Evolutionary conservation across 2,329 filamentous ascomycete genomes (phyloP), one percentile per base, ranked within the genome.

Genomic region (Colletotrichum aenigma): DNA sequence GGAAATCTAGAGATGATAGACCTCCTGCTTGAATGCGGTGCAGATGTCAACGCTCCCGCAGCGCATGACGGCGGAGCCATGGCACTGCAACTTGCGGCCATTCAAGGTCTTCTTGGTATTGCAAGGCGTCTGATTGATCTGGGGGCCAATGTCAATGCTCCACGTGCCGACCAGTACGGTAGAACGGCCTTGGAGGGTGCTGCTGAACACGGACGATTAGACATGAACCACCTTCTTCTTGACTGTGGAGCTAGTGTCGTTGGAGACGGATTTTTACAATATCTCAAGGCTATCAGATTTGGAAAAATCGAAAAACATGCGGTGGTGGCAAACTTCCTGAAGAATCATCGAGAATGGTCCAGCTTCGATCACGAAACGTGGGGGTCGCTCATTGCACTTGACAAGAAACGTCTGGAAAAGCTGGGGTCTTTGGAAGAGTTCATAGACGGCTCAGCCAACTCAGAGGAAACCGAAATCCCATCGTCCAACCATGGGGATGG

Each of bases 251-350:
- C 55, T 0, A 3, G 10, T 0, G 15, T 28, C 16, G 3, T 4
- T 2, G 55, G 21, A 4, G 5, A 58, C 1, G 21, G 26, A 0
- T 10, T 24, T 4, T 18, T 18, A 2, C 24, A 58, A 3, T 58
- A 58, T 0, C 28, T 28, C 7, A 58, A 1, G 4, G 55, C 55
- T 0, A 24, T 58, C 15, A 58, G 2, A 6, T 58, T 58, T 28
- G 55, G 15, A 28, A 0, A 4, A 15, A 0, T 0, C 0, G 0
- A 4, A 28, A 13, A 0, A 6, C 24, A 56, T 1, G 3, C 2
- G 1, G 52, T 10, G 24, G 52, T 56, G 21, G 12, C 13, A 3
- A 9, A 9, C 1, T 2, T 16, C 1, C 0, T 56, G 0, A 6
- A 16, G 5, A 6, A 24, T 2, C 24, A 16, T 0, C 3, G 24